Conservation (phyloP, 2,329 filamentous ascomycete genomes). For the Calycina marina region DNA sequence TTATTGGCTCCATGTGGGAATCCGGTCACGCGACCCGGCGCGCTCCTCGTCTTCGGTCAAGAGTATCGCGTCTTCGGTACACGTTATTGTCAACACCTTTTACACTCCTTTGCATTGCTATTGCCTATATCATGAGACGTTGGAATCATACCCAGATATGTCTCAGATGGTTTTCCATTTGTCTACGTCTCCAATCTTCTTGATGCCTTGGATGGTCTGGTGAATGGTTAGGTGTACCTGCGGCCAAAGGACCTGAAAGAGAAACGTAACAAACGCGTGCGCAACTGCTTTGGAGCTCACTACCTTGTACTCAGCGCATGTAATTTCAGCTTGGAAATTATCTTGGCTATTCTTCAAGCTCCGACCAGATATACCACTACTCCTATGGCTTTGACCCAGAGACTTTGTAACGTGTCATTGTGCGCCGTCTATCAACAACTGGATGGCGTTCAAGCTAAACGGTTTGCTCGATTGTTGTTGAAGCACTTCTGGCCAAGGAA, state of each 20-base stretch:
- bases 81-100: no score
- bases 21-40: no score
- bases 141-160: no score
- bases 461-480: constrained; percentile 68
- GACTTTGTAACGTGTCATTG: constrained; percentile 49
- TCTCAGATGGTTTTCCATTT: no score
- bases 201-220: constrained; percentile 41
- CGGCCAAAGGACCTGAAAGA: constrained; percentile 34
- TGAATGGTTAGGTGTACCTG: constrained; percentile 25
- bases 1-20: no score
- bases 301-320: no score
- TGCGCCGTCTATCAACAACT: constrained; percentile 41
- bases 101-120: no score
- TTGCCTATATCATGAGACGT: no score
- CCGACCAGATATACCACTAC: constrained; percentile 62
- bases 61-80: no score
- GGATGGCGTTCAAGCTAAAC: constrained; percentile 62
- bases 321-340: constrained; percentile 44
- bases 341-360: constrained; percentile 65
- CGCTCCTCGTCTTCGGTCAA: no score
- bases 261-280: constrained; percentile 49
- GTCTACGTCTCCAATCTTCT: constrained; percentile 60
- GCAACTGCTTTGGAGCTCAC: no score
- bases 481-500: constrained; percentile 57
- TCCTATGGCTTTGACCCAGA: constrained; percentile 50